Evolutionary conservation across 1,284 basidiomycete genomes (phyloP), one percentile per base, ranked within the genome.

Genomic region (Trametes hirsuta): DNA sequence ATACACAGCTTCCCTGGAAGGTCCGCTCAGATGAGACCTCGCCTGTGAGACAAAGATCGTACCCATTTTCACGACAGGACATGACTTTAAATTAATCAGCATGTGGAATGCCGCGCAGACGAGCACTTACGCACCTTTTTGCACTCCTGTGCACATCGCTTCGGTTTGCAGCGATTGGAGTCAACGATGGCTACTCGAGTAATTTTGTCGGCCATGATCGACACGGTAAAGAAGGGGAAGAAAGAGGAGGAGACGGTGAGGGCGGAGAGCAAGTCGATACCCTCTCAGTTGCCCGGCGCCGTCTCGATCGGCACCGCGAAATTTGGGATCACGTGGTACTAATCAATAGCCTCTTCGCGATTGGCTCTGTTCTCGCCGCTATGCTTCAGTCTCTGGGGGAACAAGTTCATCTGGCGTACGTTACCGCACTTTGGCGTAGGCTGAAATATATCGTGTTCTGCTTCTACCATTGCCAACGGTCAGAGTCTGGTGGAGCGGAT

Each of bases 41-140:
- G n/a, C 6, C 9, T 11, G 21, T 18, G 12, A 11, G 24, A 3
- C 25, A 41, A 42, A 21, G 55, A 53, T 40, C 87, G 66, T 63
- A 94, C 93, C 95, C 96, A 97, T 98, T 81, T 95, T 95, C 58
- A 97, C 95, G 54, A 98, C 96, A 41, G 95, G 96, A 82, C 95
- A 98, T 78, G 94, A 96, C 88, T 94, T 55, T 14, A 37, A 15
- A 24, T 21, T 24, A 36, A 62, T 61, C 48, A 53, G 47, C 46
- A 22, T 52, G 54, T 3, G 2, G 47, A 24, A 12, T 12, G 24
- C 45, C 46, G 48, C 21, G 50, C 41, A 52, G 35, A 48, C 41
- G 22, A n/a, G 30, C 45, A 22, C 47, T 48, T 53, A 68, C 80
- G 42, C 63, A 90, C 92, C 80, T 94, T 94, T 83, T 94, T 95